phyloP scores from a whole-genome alignment of 352 stramenopile genomes.

The Saprolegnia parasitica region DNA sequence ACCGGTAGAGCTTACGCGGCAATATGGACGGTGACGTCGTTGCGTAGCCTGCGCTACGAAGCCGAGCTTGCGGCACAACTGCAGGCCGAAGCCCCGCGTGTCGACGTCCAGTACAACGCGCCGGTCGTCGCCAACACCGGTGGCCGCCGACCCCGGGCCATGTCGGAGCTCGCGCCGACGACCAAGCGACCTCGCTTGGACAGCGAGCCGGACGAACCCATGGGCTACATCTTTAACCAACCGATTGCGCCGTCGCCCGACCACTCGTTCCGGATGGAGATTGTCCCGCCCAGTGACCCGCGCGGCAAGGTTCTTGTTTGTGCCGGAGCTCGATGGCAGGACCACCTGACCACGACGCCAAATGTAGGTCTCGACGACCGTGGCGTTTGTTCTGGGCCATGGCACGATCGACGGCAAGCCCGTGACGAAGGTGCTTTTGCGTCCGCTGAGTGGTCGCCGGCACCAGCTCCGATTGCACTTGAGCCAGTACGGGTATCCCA shows the following conservation, averaged over 20 bases:
- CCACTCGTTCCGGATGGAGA: conserved; percentile 63
- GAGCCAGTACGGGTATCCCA: conserved; percentile 66
- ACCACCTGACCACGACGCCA: background rate
- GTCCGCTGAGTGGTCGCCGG: conserved; percentile 67
- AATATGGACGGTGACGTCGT: no score
- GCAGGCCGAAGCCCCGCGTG: background rate
- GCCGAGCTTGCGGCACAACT: conserved; percentile 13
- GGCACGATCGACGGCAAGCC: conserved; percentile 43
- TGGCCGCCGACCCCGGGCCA: conserved; percentile 11
- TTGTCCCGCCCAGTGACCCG: conserved; percentile 35
- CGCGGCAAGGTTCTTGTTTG: conserved; percentile 10
- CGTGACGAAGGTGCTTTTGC: conserved; percentile 80
- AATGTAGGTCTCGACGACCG: conserved; percentile 50
- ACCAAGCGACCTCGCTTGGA: conserved; percentile 15
- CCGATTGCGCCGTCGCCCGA: conserved; percentile 61
- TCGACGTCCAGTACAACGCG: background rate
- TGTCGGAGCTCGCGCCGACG: conserved; percentile 11
- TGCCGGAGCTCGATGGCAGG: no score
- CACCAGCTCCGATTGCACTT: conserved; percentile 84
- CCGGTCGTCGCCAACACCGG: background rate
- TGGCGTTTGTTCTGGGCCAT: conserved; percentile 74
- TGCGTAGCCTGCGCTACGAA: conserved; percentile 22
- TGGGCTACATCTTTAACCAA: conserved; percentile 74
- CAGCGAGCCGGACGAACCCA: conserved; percentile 36
- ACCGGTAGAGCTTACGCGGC: conserved; percentile 24